Evolutionary conservation across 495 filamentous ascomycete genomes (phyloP).

Genomic region (Melanomma pulvis-pyrius): DNA sequence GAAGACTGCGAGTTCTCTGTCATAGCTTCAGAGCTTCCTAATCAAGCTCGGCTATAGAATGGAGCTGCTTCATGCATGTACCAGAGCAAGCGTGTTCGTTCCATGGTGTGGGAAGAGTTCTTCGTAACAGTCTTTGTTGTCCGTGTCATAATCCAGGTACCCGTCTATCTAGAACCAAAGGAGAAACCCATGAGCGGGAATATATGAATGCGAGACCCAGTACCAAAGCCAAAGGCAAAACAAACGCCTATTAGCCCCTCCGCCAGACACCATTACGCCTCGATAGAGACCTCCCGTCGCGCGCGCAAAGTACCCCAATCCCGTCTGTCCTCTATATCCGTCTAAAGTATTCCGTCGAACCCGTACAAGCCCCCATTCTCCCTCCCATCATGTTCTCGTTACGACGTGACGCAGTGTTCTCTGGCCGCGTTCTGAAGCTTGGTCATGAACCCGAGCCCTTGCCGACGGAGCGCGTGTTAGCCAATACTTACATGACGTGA

Average conservation of each 20-base stretch:
- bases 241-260: too few species aligned
- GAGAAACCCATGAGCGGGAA: neutral
- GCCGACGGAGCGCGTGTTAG: neutral
- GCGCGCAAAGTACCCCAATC: neutral
- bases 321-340: constrained; percentile 4
- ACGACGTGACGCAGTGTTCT: neutral
- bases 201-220: neutral
- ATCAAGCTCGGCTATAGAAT: neutral
- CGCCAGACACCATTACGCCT: too few species aligned
- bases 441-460: too few species aligned
- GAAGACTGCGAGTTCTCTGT: constrained; percentile 17
- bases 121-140: neutral
- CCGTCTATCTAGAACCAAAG: neutral
- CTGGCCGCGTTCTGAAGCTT: neutral
- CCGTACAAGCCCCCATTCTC: neutral
- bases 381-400: neutral
- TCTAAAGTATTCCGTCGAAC: neutral
- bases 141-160: neutral
- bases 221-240: neutral
- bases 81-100: too few species aligned
- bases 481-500: constrained; percentile 67
- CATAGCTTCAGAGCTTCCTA: constrained; percentile 30
- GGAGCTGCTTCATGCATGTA: neutral
- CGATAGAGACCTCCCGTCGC: neutral
- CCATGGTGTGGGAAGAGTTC: neutral